A percentile compares a stretch with the other conserved stretches of the same genome.
phyloP scores from a whole-genome alignment of 208 protist genomes.

The Tritrichomonas musculus region DNA sequence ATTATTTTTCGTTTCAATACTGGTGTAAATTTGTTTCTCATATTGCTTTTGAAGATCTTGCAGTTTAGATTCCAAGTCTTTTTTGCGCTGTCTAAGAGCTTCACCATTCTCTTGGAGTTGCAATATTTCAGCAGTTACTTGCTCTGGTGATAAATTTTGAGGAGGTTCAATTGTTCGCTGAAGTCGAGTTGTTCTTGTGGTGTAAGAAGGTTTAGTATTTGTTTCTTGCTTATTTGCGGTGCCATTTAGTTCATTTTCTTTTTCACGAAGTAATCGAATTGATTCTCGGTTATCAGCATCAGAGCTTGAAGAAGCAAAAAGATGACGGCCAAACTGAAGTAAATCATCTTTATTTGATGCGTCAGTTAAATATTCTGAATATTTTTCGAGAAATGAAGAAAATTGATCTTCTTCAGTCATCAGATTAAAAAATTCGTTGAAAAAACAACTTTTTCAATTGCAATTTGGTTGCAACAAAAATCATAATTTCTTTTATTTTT shows the following conservation, averaged over 20 bases:
- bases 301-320: neutral
- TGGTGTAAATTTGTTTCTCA: neutral
- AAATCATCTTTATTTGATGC: conserved; percentile 11
- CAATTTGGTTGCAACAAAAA: no score
- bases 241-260: neutral
- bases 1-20: neutral
- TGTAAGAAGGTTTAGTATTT: neutral
- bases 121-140: neutral
- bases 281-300: neutral
- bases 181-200: neutral
- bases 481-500: no score
- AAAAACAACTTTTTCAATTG: no score
- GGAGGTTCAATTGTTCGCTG: neutral
- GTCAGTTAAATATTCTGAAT: conserved; percentile 33
- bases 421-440: no score
- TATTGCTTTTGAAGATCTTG: neutral
- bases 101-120: neutral
- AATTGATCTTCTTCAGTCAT: neutral
- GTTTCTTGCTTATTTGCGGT: neutral
- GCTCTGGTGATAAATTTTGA: neutral
- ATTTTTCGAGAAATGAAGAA: conserved; percentile 18
- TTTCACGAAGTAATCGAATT: neutral
- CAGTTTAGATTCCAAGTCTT: neutral
- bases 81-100: neutral
- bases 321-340: neutral